Evolutionary conservation across 331 rosid genomes (phyloP).

Genomic region (Cydonia oblonga): DNA sequence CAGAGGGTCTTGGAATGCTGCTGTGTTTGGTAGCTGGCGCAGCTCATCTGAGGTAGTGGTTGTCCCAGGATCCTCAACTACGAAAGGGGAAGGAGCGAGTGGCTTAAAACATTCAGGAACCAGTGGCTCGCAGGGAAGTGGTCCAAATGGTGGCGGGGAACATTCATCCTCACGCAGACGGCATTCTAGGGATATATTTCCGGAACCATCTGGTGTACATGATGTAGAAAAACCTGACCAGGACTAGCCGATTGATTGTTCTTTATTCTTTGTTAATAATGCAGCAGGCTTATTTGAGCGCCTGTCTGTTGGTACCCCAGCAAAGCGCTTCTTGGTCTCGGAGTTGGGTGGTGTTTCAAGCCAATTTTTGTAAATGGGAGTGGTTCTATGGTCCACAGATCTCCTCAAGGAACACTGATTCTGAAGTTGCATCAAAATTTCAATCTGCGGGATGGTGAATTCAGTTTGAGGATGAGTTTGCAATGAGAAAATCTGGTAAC

Average conservation of each 20-base stretch:
- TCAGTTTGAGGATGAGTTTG: conserved; percentile 7
- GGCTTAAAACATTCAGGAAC: conserved; percentile 72
- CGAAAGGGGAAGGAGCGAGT: conserved; percentile 45
- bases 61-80: conserved; percentile 41
- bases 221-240: conserved; percentile 52
- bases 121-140: conserved; percentile 59
- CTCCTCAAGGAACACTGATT: background rate
- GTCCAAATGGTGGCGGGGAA: conserved; percentile 40
- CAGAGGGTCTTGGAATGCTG: conserved; percentile 91
- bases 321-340: conserved; percentile 16
- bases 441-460: background rate
- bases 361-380: conserved; percentile 23
- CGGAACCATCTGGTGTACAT: conserved; percentile 58
- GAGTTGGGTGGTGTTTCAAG: conserved; percentile 9
- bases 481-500: too few species aligned
- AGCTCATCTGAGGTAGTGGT: conserved; percentile 53
- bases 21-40: conserved; percentile 92
- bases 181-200: conserved; percentile 63
- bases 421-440: conserved; percentile 7
- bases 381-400: conserved; percentile 11
- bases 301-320: conserved; percentile 22
- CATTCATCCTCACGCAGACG: conserved; percentile 62
- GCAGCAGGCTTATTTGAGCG: conserved; percentile 31
- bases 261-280: conserved; percentile 45
- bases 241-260: conserved; percentile 23